Conservation (phyloP, 257 asterid species). For the Ilex aquifolium region DNA sequence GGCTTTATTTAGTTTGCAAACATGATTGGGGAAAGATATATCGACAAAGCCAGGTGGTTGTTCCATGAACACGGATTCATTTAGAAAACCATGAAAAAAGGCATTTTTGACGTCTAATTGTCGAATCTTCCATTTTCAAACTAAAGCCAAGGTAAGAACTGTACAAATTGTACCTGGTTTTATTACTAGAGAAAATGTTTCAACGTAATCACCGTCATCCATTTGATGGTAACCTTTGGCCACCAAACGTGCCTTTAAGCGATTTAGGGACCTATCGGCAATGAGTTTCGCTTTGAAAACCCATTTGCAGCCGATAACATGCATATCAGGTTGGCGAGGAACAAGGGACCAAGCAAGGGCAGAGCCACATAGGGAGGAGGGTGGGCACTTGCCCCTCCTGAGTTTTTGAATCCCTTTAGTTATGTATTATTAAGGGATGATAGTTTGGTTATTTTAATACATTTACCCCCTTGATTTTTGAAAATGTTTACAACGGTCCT, state of each 20-base stretch:
- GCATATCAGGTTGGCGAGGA: neutral
- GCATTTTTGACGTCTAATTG: slow-evolving; percentile 1
- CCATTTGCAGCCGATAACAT: neutral
- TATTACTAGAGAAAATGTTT: slow-evolving; percentile 2
- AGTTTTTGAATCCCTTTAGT: too few relatives aligned
- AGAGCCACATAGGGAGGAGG: too few relatives aligned
- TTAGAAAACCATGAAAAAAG: neutral
- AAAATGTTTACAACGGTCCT: too few relatives aligned
- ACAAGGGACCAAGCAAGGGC: too few relatives aligned
- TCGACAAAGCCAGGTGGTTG: neutral
- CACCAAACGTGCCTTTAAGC: neutral
- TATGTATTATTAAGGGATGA: too few relatives aligned
- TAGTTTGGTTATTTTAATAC: too few relatives aligned
- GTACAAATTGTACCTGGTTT: neutral
- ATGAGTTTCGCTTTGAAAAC: neutral
- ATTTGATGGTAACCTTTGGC: slow-evolving; percentile 1
- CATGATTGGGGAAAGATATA: neutral
- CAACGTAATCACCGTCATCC: neutral
- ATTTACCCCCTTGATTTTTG: too few relatives aligned
- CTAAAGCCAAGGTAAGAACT: neutral
- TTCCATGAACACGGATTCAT: neutral
- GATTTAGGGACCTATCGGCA: neutral
- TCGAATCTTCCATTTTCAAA: neutral
- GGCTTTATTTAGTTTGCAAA: neutral
- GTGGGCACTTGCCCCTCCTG: too few relatives aligned